phyloP scores from a whole-genome alignment of 2,329 filamentous ascomycete species.

The Neospermospora avenae region DNA sequence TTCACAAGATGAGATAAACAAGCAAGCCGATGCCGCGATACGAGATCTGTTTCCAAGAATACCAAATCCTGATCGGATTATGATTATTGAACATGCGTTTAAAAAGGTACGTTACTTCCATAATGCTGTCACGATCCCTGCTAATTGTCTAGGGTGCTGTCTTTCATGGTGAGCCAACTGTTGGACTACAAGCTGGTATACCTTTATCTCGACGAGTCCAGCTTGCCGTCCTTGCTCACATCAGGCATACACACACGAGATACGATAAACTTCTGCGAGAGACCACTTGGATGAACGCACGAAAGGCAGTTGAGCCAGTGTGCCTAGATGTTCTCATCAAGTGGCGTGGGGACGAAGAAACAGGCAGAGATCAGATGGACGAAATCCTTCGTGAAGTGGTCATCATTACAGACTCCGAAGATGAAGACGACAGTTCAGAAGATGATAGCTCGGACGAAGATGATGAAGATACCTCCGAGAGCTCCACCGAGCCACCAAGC shows the following conservation, averaged over 20 bases:
- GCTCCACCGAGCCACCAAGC: conserved; percentile 18
- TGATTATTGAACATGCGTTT: conserved; percentile 61
- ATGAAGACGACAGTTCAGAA: conserved; percentile 24
- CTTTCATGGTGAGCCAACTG: conserved; percentile 52
- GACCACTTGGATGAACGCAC: conserved; percentile 55
- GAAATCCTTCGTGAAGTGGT: conserved; percentile 65
- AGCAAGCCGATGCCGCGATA: conserved; percentile 59
- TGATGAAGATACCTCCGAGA: conserved; percentile 25
- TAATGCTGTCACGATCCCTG: background rate
- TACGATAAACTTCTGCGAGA: conserved; percentile 61
- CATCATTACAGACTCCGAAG: conserved; percentile 48
- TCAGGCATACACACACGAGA: conserved; percentile 63
- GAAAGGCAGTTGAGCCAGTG: conserved; percentile 57
- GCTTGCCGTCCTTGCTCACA: conserved; percentile 63
- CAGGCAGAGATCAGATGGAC: conserved; percentile 63
- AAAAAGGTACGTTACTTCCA: conserved; percentile 48
- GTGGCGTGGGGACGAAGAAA: conserved; percentile 70
- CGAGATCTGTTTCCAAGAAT: conserved; percentile 64
- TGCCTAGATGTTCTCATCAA: conserved; percentile 65
- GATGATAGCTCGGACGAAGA: conserved; percentile 24
- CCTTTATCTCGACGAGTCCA: conserved; percentile 60
- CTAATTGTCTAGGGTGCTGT: conserved; percentile 43
- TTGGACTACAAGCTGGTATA: conserved; percentile 55
- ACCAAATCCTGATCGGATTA: conserved; percentile 59
- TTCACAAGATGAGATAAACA: conserved; percentile 57